phyloP scores from a whole-genome alignment of 192 early-diverging fungal species.

The Entomortierella chlamydospora region DNA sequence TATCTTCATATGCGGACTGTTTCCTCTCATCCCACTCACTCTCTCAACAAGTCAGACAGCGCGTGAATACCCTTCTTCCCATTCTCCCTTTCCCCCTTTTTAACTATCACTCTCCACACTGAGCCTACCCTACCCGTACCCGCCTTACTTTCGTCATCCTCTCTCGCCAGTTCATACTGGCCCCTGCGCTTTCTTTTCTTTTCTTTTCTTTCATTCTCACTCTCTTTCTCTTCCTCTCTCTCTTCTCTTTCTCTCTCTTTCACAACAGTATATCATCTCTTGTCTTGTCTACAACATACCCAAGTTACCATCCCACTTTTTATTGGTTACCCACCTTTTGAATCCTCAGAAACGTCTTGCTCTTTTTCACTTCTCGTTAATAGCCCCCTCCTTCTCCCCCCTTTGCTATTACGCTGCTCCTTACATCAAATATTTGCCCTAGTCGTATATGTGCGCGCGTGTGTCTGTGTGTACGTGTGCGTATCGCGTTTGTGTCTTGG shows the following conservation, averaged over 20 bases:
- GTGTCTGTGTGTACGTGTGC: conserved; percentile 7
- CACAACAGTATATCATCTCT: too few species aligned
- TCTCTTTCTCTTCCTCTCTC: neutral
- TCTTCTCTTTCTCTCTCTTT: too few species aligned
- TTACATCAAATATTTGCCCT: too few species aligned
- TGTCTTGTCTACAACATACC: too few species aligned
- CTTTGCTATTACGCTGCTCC: neutral
- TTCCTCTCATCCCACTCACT: neutral
- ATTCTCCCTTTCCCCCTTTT: neutral
- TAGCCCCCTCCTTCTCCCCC: neutral
- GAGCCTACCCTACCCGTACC: neutral
- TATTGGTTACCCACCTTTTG: too few species aligned
- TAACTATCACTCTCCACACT: neutral
- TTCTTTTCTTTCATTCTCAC: neutral
- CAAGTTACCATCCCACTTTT: too few species aligned
- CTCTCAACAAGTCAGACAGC: too few species aligned
- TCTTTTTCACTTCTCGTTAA: neutral
- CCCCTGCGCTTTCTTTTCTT: neutral
- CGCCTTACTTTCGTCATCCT: neutral
- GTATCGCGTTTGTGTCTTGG: too few species aligned
- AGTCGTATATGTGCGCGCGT: conserved; percentile 3
- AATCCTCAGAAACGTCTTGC: neutral
- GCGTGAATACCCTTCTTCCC: neutral
- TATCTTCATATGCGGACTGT: neutral
- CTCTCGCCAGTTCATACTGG: neutral